A percentile compares a stretch with the other conserved stretches of the same genome.
Evolutionary conservation across 768 basidiomycete species (phyloP).

Genomic region (Pulveroboletus frians): DNA sequence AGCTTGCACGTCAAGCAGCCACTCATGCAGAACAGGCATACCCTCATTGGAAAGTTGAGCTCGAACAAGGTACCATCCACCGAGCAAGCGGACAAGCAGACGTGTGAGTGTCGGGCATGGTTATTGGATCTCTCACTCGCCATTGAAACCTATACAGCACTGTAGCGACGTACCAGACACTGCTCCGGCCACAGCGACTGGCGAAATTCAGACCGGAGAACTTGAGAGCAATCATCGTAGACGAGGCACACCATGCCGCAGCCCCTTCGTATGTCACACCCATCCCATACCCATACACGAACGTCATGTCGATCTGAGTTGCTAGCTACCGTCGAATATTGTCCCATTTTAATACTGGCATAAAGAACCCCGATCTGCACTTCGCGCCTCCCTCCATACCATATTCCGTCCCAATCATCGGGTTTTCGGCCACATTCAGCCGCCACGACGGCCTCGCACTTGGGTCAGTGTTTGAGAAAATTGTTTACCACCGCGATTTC

Average conservation of each 20-base stretch:
- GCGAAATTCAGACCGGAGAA: constrained; percentile 66
- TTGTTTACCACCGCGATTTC: constrained; percentile 91
- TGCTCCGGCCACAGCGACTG: constrained; percentile 57
- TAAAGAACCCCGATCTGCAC: constrained; percentile 48
- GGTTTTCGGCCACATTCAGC: constrained; percentile 93
- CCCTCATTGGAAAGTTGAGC: constrained; percentile 77
- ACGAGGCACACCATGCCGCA: constrained; percentile 95
- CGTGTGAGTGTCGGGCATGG: constrained; percentile 45
- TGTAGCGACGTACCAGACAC: constrained; percentile 85
- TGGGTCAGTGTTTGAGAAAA: constrained; percentile 81
- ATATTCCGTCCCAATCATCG: constrained; percentile 74
- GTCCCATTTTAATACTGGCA: constrained; percentile 72
- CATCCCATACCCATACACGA: neutral
- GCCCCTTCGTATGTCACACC: constrained; percentile 72
- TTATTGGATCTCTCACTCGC: neutral
- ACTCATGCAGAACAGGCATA: constrained; percentile 59
- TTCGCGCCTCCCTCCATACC: constrained; percentile 34
- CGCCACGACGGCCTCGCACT: constrained; percentile 88
- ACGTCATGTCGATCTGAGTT: constrained; percentile 4
- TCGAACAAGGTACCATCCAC: constrained; percentile 81
- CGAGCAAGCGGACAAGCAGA: constrained; percentile 78
- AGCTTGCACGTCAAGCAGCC: constrained; percentile 85
- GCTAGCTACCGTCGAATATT: constrained; percentile 74
- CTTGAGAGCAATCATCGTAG: constrained; percentile 77
- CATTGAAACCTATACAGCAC: constrained; percentile 44